Base-by-base conservation (phyloP, 345 rosid species). In the Microcos paniculata region DNA sequence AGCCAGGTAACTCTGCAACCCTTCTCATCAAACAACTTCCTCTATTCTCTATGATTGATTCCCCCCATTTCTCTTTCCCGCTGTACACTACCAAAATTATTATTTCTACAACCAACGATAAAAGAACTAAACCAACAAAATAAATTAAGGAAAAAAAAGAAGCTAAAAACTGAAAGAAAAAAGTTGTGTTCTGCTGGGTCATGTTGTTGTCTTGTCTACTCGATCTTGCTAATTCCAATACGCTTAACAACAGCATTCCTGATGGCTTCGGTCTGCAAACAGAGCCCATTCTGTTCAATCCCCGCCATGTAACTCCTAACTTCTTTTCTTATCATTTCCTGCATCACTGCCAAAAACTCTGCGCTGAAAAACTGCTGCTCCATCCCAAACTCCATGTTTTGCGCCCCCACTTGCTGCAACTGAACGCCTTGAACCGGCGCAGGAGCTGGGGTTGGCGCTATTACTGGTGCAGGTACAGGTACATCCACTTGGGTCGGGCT, bases 291-390 rank as follows among this genome's bases (percentile, higher is more conserved):
- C 75, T 81, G 87, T 71, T 88, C 88, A 49, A 85, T 71, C 57
- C 92, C 91, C 0, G 87, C 79, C 93, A 90, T 89, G 83, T 92
- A 90, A 58, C 64, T 84, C 79, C 92, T 81, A 72, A 92, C 97
- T 72, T 92, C 97, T 76, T 84, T 81, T 79, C 88, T 81, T 48
- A 90, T 82, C 97, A 90, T 90, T 62, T 90, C 93, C 73, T 90
- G 94, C 91, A 92, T 81, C 76, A 87, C 84, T 13, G 83, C 79
- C 82, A 90, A 81, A 73, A 92, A 89, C 83, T 90, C 93, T 1
- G 83, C 56, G 45, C 72, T 90, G 79, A 90, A 89, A 63, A 90
- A 86, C 83, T 90, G 93, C 31, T 78, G 82, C 81, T 86, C 91
- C 18, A 15, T 24, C 24, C 80, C 85, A 23, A 35, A 45, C 16